Base-by-base conservation (phyloP, 805 yeast species). In the Yarrowia sp. region DNA sequence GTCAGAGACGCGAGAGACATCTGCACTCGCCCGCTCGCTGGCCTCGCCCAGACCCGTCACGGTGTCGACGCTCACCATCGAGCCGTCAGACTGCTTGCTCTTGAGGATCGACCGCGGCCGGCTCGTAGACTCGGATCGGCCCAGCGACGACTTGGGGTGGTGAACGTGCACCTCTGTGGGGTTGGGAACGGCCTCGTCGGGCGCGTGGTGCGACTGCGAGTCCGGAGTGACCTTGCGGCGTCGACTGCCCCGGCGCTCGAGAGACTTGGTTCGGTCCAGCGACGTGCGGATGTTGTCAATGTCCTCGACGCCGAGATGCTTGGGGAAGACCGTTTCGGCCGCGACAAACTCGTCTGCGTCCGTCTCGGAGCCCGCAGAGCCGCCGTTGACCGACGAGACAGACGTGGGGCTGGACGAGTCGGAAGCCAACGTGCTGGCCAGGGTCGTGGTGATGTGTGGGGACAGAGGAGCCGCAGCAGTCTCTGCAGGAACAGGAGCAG, bases 241-340 rank as follows among this genome's bases (percentile, higher is more conserved):
- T 27, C 66, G 60, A 61, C 73, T 69, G n/a, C 70, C 68, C 58
- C 73, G 66, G 18, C 76, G 63, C 61, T 72, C 75, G 35, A 74
- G 64, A 33, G 72, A 67, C 35, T 70, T 72, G 9, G 73, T 67
- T 27, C 76, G 69, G 61, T 73, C 74, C 6, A 74, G 64, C 5
- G 75, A 68, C 32, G 70, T 66, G 36, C 74, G 69, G 25, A 74
- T 72, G 10, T 67, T 65, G 47, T 70, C 75, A 6, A 73, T 72
- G n/a, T 69, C 68, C 14, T 65, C 58, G 6, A 66, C 65, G 42
- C 71, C 75, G 29, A 72, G 67, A n/a, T 65, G 67, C 63, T 69
- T 69, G 10, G 74, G 74, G 64, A 72, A 72, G n/a, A 72, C 69
- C 6, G 74, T 72, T 35, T 71, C 73, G 13, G 70, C 71, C 6